Base-by-base conservation (phyloP, 2,329 filamentous ascomycete species). In the Pseudogymnoascus sp. region DNA sequence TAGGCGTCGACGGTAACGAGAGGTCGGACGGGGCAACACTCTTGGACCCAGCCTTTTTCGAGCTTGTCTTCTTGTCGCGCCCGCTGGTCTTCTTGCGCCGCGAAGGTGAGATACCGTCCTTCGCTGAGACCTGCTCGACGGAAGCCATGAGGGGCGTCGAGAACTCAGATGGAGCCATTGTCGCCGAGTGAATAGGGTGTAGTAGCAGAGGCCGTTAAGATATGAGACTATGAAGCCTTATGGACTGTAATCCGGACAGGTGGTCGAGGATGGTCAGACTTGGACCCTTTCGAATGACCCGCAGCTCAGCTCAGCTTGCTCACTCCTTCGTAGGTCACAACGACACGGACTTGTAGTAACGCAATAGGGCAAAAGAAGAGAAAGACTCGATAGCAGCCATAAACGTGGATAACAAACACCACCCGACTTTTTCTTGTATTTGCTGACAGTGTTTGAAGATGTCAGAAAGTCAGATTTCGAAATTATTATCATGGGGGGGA, bases 21-120 rank as follows among this genome's bases (percentile, higher is more conserved):
- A 53, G 28, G 9, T 53, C 47, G 3, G n/a, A 35, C 25, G 47
- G 33, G 9, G n/a, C 7, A 14, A 30, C 6, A 25, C 47, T 53
- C 47, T 33, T 53, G n/a, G 28, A 8, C 6, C 28, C 47, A 53
- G 47, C n/a, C 15, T 53, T 53, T 20, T 28, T n/a, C 20, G 47
- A 35, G 47, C 47, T 53, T 53, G 47, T 53, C 47, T 53, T 35
- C 47, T 53, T 53, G n/a, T 53, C 47, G 14, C 28, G 7, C 28
- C 47, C 47, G 28, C 28, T 53, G 30, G 47, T 20, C 6, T 53
- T 35, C 47, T 53, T 53, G 15, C 47, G 47, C 47, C 28, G 47
- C 15, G 47, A 25, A 15, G 22, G 7, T 7, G 47, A 33, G 12
- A 11, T 30, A 15, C 22, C 28, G 28, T 53, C 28, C 28, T 35